Conservation (phyloP, 176 grass and related monocot species). For the Aegilops longissima region DNA sequence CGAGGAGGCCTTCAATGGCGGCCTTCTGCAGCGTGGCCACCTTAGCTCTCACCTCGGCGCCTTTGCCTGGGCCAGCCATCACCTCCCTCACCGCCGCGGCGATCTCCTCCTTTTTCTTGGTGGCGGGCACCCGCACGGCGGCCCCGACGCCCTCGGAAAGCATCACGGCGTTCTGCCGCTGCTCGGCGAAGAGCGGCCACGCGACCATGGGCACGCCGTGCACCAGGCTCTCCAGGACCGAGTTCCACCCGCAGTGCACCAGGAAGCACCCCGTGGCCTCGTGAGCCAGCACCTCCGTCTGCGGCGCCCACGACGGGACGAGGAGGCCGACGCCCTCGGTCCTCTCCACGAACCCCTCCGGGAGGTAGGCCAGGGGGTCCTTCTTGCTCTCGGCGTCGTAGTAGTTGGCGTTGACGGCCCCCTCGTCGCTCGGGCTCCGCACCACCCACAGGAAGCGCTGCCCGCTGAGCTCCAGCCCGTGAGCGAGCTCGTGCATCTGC, state of each 20-base stretch:
- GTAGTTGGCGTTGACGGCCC: neutral
- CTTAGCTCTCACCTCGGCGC: neutral
- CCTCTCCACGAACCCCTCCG: neutral
- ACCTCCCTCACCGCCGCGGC: neutral
- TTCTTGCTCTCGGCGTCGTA: neutral
- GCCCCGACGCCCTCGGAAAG: neutral
- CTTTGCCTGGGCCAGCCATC: neutral
- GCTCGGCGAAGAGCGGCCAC: neutral
- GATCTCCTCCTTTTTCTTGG: neutral
- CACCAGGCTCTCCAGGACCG: neutral
- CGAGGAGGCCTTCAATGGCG: neutral
- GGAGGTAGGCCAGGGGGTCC: neutral
- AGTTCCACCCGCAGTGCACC: neutral
- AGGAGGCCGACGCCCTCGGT: neutral
- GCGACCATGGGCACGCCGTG: neutral
- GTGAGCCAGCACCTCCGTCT: neutral
- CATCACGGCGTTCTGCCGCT: neutral
- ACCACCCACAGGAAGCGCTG: neutral
- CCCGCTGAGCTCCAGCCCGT: conserved; percentile 53
- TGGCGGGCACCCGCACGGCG: neutral
- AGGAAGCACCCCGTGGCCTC: neutral
- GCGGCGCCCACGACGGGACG: neutral
- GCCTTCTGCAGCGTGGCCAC: neutral
- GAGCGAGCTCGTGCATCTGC: conserved; percentile 54
- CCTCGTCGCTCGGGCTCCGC: neutral